Percentiles rank a stretch among this genome's conserved stretches.
These are phyloP conservation scores for Osmanthus fragrans DNA, from an alignment of 257 asterid species.

Conservation along the genomic window DNA sequence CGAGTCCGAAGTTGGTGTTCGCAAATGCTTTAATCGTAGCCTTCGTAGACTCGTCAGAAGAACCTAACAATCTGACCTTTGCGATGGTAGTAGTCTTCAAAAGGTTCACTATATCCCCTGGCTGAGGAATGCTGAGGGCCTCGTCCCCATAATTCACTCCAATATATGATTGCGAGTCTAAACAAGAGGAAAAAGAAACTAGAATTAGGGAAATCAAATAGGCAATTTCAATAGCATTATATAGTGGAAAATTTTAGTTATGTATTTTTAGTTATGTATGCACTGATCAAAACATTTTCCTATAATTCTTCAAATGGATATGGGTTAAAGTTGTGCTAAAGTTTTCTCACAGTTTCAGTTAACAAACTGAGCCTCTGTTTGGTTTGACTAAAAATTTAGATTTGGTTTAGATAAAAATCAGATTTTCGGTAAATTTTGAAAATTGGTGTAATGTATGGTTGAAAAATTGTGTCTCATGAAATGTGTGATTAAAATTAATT, in stretches of 20 bases:
- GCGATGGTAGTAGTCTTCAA: constrained; percentile 67
- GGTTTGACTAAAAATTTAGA: too few species aligned
- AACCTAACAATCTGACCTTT: constrained; percentile 82
- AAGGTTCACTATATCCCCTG: constrained; percentile 75
- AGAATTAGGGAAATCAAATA: neutral
- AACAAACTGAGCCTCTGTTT: neutral
- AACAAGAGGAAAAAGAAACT: neutral
- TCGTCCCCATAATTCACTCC: constrained; percentile 85
- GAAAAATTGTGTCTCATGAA: too few species aligned
- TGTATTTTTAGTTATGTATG: neutral
- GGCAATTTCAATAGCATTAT: neutral
- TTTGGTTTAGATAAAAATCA: too few species aligned
- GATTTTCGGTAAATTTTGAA: too few species aligned
- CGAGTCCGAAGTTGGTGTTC: constrained; percentile 71
- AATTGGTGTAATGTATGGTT: too few species aligned
- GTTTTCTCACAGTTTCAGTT: neutral
- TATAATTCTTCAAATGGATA: neutral
- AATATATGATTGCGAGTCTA: constrained; percentile 75
- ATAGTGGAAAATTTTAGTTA: neutral
- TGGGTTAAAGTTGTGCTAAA: neutral
- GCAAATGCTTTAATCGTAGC: constrained; percentile 73
- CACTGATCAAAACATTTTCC: neutral
- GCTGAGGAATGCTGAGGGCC: constrained; percentile 89
- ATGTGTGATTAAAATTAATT: too few species aligned
- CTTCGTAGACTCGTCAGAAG: constrained; percentile 53